A percentile compares a stretch with the other conserved stretches of the same genome.
phyloP scores from a whole-genome alignment of 805 yeast species.

The Torulaspora franciscae region DNA sequence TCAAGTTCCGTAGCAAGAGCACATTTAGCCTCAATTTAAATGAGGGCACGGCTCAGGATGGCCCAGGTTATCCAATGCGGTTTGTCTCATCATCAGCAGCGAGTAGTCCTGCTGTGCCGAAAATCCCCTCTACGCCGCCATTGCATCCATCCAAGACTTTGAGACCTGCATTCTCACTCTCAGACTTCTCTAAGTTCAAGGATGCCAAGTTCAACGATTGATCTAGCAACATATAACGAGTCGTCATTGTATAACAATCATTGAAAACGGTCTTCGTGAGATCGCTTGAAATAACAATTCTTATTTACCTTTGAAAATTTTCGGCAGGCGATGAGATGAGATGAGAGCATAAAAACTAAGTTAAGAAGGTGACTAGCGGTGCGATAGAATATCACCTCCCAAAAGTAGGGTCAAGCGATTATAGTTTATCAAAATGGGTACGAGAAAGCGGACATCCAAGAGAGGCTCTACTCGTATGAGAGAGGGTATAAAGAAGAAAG shows the following conservation, averaged over 20 bases:
- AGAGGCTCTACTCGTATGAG: conserved; percentile 88
- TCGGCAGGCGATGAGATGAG: conserved; percentile 24
- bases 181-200: conserved; percentile 32
- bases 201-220: conserved; percentile 17
- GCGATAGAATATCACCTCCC: neutral
- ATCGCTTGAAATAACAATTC: neutral
- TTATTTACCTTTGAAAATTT: conserved; percentile 12
- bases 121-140: conserved; percentile 6
- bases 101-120: conserved; percentile 4
- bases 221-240: neutral
- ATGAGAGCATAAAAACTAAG: conserved; percentile 12
- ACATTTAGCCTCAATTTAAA: conserved; percentile 21
- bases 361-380: neutral
- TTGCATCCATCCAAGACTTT: conserved; percentile 11
- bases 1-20: conserved; percentile 30
- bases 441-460: conserved; percentile 68
- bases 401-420: neutral
- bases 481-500: conserved; percentile 95
- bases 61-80: conserved; percentile 12
- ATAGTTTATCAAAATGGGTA: conserved; percentile 37
- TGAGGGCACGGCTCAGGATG: conserved; percentile 7
- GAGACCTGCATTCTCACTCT: conserved; percentile 26
- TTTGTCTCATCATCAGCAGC: conserved; percentile 3
- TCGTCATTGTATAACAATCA: neutral
- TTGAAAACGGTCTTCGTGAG: neutral